These are phyloP conservation scores for Buxus sempervirens DNA, from an alignment of 164 flowering plant species.

Conservation along the genomic window DNA sequence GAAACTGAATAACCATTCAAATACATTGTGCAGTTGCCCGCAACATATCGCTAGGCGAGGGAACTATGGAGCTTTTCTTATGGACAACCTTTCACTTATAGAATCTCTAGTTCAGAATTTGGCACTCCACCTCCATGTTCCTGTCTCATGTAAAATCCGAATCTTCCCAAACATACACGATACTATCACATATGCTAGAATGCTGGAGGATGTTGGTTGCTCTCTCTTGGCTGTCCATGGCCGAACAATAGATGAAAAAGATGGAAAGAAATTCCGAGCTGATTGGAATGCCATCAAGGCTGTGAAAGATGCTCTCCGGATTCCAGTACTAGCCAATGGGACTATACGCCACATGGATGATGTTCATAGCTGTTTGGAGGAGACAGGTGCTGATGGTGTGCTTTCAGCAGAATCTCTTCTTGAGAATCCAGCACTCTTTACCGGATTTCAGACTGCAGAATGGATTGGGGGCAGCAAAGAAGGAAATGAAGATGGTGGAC, in stretches of 20 bases:
- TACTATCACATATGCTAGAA: constrained; percentile 82
- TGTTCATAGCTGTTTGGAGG: constrained; percentile 58
- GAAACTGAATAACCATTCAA: too few species aligned
- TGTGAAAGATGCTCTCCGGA: constrained; percentile 64
- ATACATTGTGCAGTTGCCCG: constrained; percentile 63
- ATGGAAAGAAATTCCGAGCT: constrained; percentile 74
- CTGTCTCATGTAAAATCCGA: constrained; percentile 93
- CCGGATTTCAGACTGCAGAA: constrained; percentile 74
- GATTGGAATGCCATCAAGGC: constrained; percentile 80
- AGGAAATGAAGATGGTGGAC: constrained; percentile 28
- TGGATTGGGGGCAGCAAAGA: constrained; percentile 49
- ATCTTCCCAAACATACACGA: constrained; percentile 73
- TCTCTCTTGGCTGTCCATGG: constrained; percentile 96
- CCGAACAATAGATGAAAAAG: constrained; percentile 88
- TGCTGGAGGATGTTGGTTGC: constrained; percentile 99
- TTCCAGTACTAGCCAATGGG: constrained; percentile 96
- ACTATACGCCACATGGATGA: constrained; percentile 84
- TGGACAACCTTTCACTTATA: constrained; percentile 91
- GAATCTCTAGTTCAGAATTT: constrained; percentile 76
- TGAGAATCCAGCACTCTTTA: constrained; percentile 94
- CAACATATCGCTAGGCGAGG: constrained; percentile 94
- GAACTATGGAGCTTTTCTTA: constrained; percentile 89
- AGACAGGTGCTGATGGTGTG: constrained; percentile 85
- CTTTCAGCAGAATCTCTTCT: constrained; percentile 96
- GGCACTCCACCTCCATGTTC: constrained; percentile 65